Conservation (phyloP, 345 rosid species). For the Odontarrhena argentea region DNA sequence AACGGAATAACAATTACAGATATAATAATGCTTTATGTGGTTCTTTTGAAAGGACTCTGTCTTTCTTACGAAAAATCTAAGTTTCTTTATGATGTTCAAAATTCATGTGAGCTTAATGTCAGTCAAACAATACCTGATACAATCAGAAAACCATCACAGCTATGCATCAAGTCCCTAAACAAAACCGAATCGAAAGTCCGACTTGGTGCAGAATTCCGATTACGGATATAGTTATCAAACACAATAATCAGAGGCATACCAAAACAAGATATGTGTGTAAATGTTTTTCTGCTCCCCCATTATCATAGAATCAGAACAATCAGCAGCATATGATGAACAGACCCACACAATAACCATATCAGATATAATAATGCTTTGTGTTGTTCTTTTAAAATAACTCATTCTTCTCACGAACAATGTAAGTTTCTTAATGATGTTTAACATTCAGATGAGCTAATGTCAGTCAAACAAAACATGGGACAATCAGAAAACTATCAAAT, state of each 20-base stretch:
- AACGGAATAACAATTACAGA: slow-evolving; percentile 9
- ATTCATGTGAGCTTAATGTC: slow-evolving; percentile 14
- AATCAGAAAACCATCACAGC: slow-evolving; percentile 3
- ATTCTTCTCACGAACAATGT: neutral
- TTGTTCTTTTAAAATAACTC: slow-evolving; percentile 8
- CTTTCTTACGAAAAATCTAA: neutral
- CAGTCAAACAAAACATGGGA: slow-evolving; percentile 14
- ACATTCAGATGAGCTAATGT: slow-evolving; percentile 8
- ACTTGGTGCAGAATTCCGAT: neutral
- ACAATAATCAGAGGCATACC: slow-evolving; percentile 4
- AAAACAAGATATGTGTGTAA: slow-evolving; percentile 10
- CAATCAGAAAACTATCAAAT: slow-evolving; percentile 6
- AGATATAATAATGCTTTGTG: slow-evolving; percentile 1
- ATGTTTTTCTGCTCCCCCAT: neutral
- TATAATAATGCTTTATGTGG: neutral
- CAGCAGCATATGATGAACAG: neutral
- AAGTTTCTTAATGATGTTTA: neutral
- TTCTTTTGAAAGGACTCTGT: slow-evolving; percentile 8
- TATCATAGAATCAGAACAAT: neutral
- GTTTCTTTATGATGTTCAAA: neutral
- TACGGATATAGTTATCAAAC: slow-evolving; percentile 4
- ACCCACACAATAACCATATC: neutral
- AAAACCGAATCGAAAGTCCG: neutral
- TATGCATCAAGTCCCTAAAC: neutral
- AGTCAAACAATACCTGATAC: slow-evolving; percentile 12